A percentile compares a stretch with the other conserved stretches of the same genome.
phyloP scores from a whole-genome alignment of 441 rosid species.

The Gossypium aridum region DNA sequence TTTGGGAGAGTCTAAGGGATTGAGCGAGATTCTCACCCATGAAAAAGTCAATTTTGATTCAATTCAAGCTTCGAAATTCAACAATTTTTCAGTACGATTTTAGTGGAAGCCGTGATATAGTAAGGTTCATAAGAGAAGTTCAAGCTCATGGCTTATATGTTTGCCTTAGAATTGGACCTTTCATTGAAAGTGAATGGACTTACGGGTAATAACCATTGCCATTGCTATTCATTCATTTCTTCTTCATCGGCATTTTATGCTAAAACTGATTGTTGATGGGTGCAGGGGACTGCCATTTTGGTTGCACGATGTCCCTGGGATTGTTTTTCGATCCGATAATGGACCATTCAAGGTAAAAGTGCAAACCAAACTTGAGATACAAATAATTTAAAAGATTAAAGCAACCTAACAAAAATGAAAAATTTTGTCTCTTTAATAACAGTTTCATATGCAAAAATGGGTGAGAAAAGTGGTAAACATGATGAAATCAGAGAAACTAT shows the following conservation, averaged over 20 bases:
- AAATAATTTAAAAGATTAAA: not conserved
- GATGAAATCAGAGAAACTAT: constrained; percentile 62
- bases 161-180: constrained; percentile 50
- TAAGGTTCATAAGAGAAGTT: constrained; percentile 36
- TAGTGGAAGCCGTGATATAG: constrained; percentile 31
- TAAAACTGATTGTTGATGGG: not conserved
- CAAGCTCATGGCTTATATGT: constrained; percentile 37
- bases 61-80: not conserved
- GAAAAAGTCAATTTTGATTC: not conserved
- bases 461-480: constrained; percentile 48
- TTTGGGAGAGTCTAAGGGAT: too few relatives aligned
- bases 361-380: not conserved
- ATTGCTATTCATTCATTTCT: not conserved
- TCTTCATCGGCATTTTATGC: not conserved
- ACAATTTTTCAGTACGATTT: constrained; percentile 28
- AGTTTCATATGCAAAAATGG: constrained; percentile 63
- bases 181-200: constrained; percentile 45
- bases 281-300: constrained; percentile 42
- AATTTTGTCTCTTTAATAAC: constrained; percentile 11
- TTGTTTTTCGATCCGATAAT: constrained; percentile 34
- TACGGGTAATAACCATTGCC: constrained; percentile 30
- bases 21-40: too few relatives aligned
- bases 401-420: not conserved
- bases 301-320: constrained; percentile 38
- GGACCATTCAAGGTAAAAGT: constrained; percentile 31